Evolutionary conservation across 805 yeast species (phyloP).

Genomic region (Myxozyma kluyveri): DNA sequence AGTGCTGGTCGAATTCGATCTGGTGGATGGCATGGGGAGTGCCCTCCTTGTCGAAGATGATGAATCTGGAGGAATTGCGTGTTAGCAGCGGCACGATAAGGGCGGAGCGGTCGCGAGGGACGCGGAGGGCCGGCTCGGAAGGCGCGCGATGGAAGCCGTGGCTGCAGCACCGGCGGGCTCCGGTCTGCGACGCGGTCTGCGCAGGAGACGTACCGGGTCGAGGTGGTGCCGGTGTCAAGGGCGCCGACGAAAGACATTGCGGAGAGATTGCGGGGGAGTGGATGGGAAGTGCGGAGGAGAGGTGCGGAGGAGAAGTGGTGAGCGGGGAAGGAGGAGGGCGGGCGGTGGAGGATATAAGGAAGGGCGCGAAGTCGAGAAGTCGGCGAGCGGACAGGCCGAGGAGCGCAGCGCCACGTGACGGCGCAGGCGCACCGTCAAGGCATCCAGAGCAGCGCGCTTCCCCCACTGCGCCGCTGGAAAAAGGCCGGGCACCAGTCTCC

Average conservation of each 20-base stretch:
- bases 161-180: not conserved
- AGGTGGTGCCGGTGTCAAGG: slow-evolving; percentile 30
- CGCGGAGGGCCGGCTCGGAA: not conserved
- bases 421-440: too few species aligned
- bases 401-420: too few species aligned
- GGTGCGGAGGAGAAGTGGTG: not conserved
- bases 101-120: not conserved
- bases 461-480: too few species aligned
- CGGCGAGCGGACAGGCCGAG: too few species aligned
- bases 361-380: too few species aligned
- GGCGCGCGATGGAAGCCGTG: not conserved
- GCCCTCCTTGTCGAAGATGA: slow-evolving; percentile 70
- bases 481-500: too few species aligned
- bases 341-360: not conserved
- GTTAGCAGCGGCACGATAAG: too few species aligned
- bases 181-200: not conserved
- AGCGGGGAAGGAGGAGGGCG: not conserved
- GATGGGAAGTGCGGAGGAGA: not conserved
- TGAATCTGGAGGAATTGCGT: slow-evolving; percentile 80
- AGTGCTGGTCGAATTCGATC: slow-evolving; percentile 66
- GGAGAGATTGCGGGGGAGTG: not conserved
- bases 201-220: slow-evolving; percentile 18
- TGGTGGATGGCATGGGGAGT: slow-evolving; percentile 83
- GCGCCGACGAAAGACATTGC: slow-evolving; percentile 23
- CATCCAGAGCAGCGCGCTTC: too few species aligned